These are phyloP conservation scores for Boechera stricta DNA, from an alignment of 345 rosid species.

Conservation along the genomic window DNA sequence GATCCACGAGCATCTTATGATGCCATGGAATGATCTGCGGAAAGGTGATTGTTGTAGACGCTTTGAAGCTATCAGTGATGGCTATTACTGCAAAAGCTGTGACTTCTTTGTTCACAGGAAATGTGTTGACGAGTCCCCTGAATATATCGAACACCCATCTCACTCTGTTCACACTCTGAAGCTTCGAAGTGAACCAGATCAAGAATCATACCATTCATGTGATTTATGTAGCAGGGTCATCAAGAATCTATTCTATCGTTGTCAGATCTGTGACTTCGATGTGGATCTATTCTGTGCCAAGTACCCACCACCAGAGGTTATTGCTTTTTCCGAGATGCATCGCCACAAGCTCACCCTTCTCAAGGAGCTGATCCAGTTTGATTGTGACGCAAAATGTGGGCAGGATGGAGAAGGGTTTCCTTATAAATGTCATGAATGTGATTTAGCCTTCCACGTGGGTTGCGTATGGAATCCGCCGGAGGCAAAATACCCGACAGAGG, in stretches of 20 bases:
- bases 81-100: not conserved
- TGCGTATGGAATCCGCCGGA: not conserved
- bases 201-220: not conserved
- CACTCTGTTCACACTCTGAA: not conserved
- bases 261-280: not conserved
- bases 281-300: not conserved
- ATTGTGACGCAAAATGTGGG: not conserved
- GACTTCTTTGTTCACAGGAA: not conserved
- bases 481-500: not conserved
- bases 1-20: not conserved
- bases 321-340: not conserved
- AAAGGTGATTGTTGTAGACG: not conserved
- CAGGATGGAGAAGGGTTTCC: not conserved
- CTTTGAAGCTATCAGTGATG: not conserved
- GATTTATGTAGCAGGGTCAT: not conserved
- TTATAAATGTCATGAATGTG: not conserved
- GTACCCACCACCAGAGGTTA: not conserved
- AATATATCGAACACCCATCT: not conserved
- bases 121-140: not conserved
- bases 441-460: not conserved
- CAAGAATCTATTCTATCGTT: not conserved
- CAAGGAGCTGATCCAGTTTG: not conserved
- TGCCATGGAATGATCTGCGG: not conserved
- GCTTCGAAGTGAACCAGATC: not conserved
- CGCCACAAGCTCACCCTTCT: not conserved